A percentile compares a stretch with the other conserved stretches of the same genome.
Evolutionary conservation across 495 filamentous ascomycete genomes (phyloP).

Genomic region (Neurospora intermedia): DNA sequence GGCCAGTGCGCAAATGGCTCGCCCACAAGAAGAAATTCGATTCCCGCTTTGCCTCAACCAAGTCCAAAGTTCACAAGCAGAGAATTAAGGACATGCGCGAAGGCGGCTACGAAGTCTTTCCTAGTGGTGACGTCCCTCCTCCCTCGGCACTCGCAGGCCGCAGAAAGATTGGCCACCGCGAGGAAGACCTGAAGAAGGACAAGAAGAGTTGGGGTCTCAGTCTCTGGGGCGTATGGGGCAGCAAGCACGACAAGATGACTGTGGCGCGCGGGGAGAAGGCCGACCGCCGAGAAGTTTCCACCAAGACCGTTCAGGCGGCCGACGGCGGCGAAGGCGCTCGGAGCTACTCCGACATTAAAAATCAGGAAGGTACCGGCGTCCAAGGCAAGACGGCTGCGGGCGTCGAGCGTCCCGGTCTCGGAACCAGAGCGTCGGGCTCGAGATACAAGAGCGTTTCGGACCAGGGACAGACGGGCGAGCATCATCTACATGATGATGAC

Average conservation of each 20-base stretch:
- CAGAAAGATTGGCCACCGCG: conserved; percentile 38
- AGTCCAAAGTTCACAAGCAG: conserved; percentile 55
- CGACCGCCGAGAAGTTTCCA: neutral
- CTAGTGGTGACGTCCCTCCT: conserved; percentile 64
- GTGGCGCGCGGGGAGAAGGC: conserved; percentile 32
- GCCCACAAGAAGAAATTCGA: conserved; percentile 61
- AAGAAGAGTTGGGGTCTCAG: conserved; percentile 63
- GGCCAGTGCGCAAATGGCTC: conserved; percentile 76
- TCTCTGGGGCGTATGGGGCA: conserved; percentile 77
- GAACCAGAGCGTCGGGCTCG: conserved; percentile 9
- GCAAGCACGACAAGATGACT: conserved; percentile 72
- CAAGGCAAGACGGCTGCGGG: neutral
- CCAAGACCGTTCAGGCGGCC: conserved; percentile 8
- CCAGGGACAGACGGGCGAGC: conserved; percentile 23
- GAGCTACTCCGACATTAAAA: conserved; percentile 24
- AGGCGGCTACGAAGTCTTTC: conserved; percentile 56
- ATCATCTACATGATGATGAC: conserved; percentile 2
- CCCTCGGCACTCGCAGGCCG: conserved; percentile 73
- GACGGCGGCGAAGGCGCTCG: conserved; percentile 30
- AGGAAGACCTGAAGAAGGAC: conserved; percentile 34
- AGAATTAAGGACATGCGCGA: conserved; percentile 55
- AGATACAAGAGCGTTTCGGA: conserved; percentile 31
- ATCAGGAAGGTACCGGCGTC: conserved; percentile 12
- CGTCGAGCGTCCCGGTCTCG: neutral
- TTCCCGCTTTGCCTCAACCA: conserved; percentile 51